A percentile compares a stretch with the other conserved stretches of the same genome.
Evolutionary conservation across 2,329 filamentous ascomycete genomes (phyloP).

Genomic region (Phialocephala subalpina): DNA sequence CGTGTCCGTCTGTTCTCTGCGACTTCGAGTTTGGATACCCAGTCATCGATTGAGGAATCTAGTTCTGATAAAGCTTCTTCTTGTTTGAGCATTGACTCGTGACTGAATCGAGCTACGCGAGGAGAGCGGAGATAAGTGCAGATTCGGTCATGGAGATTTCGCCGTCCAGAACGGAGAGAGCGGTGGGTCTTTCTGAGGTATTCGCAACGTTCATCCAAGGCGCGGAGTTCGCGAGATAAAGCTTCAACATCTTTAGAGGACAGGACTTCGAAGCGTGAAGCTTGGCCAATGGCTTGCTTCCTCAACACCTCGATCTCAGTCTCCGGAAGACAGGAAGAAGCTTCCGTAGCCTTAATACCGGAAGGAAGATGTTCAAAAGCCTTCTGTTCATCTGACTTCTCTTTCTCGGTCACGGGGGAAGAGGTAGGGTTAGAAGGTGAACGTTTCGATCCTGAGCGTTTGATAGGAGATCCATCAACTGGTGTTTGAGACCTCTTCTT

Average conservation of each 20-base stretch:
- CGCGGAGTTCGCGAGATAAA: constrained; percentile 75
- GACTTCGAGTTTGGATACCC: constrained; percentile 80
- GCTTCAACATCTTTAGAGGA: constrained; percentile 67
- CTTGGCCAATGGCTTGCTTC: constrained; percentile 68
- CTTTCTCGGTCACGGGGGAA: constrained; percentile 2
- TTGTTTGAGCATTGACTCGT: constrained; percentile 79
- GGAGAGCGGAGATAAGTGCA: constrained; percentile 79
- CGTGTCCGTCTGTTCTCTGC: constrained; percentile 80
- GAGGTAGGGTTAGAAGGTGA: constrained; percentile 13
- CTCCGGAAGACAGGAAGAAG: constrained; percentile 53
- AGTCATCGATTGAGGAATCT: constrained; percentile 81
- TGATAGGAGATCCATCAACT: constrained; percentile 46
- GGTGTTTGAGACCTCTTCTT: constrained; percentile 53
- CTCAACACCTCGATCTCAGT: constrained; percentile 60
- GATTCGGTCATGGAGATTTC: constrained; percentile 79
- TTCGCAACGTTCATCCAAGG: constrained; percentile 79
- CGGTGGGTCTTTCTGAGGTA: constrained; percentile 81
- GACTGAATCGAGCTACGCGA: constrained; percentile 74
- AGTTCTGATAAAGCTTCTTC: constrained; percentile 82
- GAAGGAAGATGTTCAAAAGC: constrained; percentile 69
- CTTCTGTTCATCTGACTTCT: constrained; percentile 54
- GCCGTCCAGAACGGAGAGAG: constrained; percentile 76
- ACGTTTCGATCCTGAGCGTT: constrained; percentile 44
- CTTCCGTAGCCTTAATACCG: constrained; percentile 64
- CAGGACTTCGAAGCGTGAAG: constrained; percentile 70